Percentiles rank a stretch among this genome's conserved stretches.
Conservation (phyloP, 768 basidiomycete genomes). For the Suillus fuscotomentosus region DNA sequence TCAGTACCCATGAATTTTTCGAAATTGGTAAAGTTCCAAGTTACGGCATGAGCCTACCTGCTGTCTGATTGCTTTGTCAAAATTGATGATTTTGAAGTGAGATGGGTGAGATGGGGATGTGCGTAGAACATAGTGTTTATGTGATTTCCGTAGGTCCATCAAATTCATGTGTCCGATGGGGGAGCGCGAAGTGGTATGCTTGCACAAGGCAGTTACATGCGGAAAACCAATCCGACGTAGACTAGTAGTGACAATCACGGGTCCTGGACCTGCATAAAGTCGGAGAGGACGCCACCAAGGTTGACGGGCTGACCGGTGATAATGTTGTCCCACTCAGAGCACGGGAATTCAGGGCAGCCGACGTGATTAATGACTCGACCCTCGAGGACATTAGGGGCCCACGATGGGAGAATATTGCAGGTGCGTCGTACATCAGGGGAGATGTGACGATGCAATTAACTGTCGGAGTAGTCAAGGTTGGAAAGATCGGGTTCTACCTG, state of each 20-base stretch:
- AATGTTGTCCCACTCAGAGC: slow-evolving; percentile 23
- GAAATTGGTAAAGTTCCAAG: slow-evolving; percentile 21
- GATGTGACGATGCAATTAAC: neutral
- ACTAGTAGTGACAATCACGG: slow-evolving; percentile 12
- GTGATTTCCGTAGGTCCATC: slow-evolving; percentile 19
- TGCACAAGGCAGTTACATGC: slow-evolving; percentile 18
- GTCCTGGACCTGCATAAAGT: neutral
- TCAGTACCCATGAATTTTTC: slow-evolving; percentile 7
- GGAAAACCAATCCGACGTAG: slow-evolving; percentile 21
- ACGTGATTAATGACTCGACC: neutral
- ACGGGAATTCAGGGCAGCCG: slow-evolving; percentile 20
- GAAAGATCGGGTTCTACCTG: neutral
- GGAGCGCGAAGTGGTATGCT: slow-evolving; percentile 23
- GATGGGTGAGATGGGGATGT: neutral
- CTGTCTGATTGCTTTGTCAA: slow-evolving; percentile 30
- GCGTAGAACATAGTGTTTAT: slow-evolving; percentile 24
- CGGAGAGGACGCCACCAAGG: slow-evolving; percentile 13
- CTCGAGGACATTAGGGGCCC: neutral
- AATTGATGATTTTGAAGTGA: slow-evolving; percentile 26
- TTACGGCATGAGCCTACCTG: slow-evolving; percentile 16
- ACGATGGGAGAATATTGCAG: neutral
- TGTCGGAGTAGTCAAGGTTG: neutral
- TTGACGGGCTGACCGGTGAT: slow-evolving; percentile 14
- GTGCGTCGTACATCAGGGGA: neutral
- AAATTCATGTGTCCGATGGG: slow-evolving; percentile 26